phyloP scores from a whole-genome alignment of 768 basidiomycete genomes.

The Suillus subalutaceus region DNA sequence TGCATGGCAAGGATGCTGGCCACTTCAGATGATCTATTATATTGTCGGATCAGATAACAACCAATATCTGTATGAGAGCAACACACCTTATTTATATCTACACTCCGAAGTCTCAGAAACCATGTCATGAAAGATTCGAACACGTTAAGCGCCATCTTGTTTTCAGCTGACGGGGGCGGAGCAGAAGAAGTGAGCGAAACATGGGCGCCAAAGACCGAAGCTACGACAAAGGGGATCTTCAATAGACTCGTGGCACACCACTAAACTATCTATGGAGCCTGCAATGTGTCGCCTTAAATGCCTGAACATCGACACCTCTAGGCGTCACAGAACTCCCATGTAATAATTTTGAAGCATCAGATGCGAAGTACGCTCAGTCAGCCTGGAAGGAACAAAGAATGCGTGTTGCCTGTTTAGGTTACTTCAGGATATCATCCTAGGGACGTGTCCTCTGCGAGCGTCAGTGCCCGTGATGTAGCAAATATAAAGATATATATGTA shows the following conservation, averaged over 20 bases:
- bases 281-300: neutral
- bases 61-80: neutral
- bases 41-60: neutral
- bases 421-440: neutral
- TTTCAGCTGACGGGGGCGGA: conserved; percentile 21
- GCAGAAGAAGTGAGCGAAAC: conserved; percentile 26
- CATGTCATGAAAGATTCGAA: neutral
- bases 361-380: neutral
- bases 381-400: neutral
- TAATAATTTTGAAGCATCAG: neutral
- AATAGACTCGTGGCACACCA: conserved; percentile 13
- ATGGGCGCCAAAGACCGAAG: conserved; percentile 29
- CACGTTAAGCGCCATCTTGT: neutral
- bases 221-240: conserved; percentile 25
- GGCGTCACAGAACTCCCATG: neutral
- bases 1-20: neutral
- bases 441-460: neutral
- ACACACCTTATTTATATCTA: neutral
- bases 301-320: neutral
- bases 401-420: neutral
- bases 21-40: neutral
- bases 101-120: neutral
- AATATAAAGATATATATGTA: neutral
- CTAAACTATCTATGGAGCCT: neutral
- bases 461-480: neutral